Conservation (phyloP, 2,329 filamentous ascomycete species). For the Trichoderma sp. region DNA sequence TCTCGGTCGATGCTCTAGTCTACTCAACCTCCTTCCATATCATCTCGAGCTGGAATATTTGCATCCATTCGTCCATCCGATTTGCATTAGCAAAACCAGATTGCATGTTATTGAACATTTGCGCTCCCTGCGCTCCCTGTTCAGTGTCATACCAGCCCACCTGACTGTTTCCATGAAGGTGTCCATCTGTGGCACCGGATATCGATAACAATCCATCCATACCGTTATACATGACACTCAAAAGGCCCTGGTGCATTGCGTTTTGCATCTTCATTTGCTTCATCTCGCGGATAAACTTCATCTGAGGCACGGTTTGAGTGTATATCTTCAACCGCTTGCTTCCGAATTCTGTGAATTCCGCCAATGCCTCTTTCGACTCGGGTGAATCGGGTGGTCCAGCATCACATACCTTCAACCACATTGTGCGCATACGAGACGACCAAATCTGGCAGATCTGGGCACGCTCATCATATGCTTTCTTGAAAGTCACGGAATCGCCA, state of each 20-base stretch:
- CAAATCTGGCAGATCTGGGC: slow-evolving; percentile 37
- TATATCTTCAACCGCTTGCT: slow-evolving; percentile 31
- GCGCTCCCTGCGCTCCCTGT: slow-evolving; percentile 34
- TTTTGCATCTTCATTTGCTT: slow-evolving; percentile 33
- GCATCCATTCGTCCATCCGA: slow-evolving; percentile 28
- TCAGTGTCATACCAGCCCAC: slow-evolving; percentile 38
- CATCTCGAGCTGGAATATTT: slow-evolving; percentile 28
- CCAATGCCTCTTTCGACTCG: slow-evolving; percentile 28
- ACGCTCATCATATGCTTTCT: slow-evolving; percentile 27
- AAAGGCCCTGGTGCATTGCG: slow-evolving; percentile 35
- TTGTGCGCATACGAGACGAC: slow-evolving; percentile 39
- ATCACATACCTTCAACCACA: slow-evolving; percentile 33
- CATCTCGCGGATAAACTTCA: slow-evolving; percentile 30
- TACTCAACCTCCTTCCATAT: slow-evolving; percentile 36
- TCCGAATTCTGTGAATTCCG: slow-evolving; percentile 31
- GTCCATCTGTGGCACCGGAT: slow-evolving; percentile 30
- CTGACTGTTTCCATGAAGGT: slow-evolving; percentile 35
- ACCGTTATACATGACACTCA: slow-evolving; percentile 36
- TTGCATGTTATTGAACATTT: slow-evolving; percentile 36
- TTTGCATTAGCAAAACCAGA: slow-evolving; percentile 32
- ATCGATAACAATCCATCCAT: slow-evolving; percentile 31
- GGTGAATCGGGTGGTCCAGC: slow-evolving; percentile 28
- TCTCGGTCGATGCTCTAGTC: background rate
- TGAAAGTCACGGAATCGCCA: slow-evolving; percentile 28
- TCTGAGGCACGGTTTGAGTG: slow-evolving; percentile 31